Conservation (phyloP, 1,139 yeast species). For the Chernovozyma aurita region DNA sequence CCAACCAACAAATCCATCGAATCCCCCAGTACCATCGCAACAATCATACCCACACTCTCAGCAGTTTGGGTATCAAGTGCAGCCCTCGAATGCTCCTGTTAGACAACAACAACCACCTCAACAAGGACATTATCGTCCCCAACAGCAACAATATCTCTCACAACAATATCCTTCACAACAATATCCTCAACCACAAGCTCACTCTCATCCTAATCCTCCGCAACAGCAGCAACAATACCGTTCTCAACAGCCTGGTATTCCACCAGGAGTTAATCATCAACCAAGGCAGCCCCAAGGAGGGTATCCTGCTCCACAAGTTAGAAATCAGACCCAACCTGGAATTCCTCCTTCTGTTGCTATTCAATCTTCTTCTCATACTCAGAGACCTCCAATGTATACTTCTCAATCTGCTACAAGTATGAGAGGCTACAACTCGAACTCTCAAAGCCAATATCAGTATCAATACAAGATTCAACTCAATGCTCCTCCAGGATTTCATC, state of each 20-base stretch:
- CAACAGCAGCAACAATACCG: constrained; percentile 3
- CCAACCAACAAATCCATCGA: background rate
- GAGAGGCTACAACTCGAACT: constrained; percentile 7
- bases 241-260: constrained; percentile 8
- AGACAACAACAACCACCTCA: constrained; percentile 6
- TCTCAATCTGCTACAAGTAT: constrained; percentile 13
- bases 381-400: constrained; percentile 9
- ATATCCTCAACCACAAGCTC: constrained; percentile 5
- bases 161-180: constrained; percentile 9
- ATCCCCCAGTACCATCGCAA: constrained; percentile 11
- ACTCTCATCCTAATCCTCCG: constrained; percentile 2
- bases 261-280: constrained; percentile 7
- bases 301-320: constrained; percentile 3
- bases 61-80: constrained; percentile 8
- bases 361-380: constrained; percentile 7
- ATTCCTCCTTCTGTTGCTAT: constrained; percentile 9
- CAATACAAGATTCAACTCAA: constrained; percentile 10
- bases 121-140: constrained; percentile 9
- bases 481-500: constrained; percentile 1
- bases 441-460: constrained; percentile 10
- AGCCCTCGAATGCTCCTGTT: constrained; percentile 4
- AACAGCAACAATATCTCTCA: constrained; percentile 13
- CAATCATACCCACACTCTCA: constrained; percentile 12
- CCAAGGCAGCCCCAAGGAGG: constrained; percentile 2
- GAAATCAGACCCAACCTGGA: constrained; percentile 8